Percentiles rank a stretch among this genome's conserved stretches.
Conservation (phyloP, 1,139 yeast species). For the Yarrowia galli region DNA sequence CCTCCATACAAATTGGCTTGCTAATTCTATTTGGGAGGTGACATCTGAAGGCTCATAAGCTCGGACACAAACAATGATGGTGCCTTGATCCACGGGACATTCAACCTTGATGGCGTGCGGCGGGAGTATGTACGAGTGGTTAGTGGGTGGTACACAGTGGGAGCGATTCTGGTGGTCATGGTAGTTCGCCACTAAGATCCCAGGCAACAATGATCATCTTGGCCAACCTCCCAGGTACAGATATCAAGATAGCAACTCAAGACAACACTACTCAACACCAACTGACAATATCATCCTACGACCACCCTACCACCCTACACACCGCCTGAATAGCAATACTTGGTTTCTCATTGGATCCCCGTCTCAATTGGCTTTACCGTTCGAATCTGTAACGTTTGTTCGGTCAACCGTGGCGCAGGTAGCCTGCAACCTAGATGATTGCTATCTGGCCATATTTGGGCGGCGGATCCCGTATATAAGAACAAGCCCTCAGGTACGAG, state of each 20-base stretch:
- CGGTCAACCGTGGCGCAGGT: background rate
- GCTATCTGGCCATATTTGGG: slow-evolving; percentile 9
- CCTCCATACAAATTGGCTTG: background rate
- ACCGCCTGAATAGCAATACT: slow-evolving; percentile 9
- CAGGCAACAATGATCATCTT: no score
- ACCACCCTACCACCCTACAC: no score
- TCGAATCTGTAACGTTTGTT: slow-evolving; percentile 17
- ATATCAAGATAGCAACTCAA: no score
- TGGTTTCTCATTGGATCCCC: background rate
- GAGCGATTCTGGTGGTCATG: no score
- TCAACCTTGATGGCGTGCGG: slow-evolving; percentile 20
- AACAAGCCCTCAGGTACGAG: no score
- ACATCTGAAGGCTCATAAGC: background rate
- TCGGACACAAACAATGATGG: slow-evolving; percentile 11
- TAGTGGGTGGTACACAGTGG: background rate
- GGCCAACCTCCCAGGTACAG: no score
- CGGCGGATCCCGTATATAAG: background rate
- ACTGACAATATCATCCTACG: no score
- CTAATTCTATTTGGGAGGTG: slow-evolving; percentile 7
- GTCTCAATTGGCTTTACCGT: slow-evolving; percentile 15
- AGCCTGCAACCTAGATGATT: slow-evolving; percentile 25
- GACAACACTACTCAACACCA: no score
- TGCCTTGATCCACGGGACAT: slow-evolving; percentile 25
- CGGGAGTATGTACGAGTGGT: background rate
- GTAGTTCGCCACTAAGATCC: no score